Evolutionary conservation across 495 filamentous ascomycete species (phyloP), one percentile per base, ranked within the genome.

Genomic region (Parachaetomium inaequale): DNA sequence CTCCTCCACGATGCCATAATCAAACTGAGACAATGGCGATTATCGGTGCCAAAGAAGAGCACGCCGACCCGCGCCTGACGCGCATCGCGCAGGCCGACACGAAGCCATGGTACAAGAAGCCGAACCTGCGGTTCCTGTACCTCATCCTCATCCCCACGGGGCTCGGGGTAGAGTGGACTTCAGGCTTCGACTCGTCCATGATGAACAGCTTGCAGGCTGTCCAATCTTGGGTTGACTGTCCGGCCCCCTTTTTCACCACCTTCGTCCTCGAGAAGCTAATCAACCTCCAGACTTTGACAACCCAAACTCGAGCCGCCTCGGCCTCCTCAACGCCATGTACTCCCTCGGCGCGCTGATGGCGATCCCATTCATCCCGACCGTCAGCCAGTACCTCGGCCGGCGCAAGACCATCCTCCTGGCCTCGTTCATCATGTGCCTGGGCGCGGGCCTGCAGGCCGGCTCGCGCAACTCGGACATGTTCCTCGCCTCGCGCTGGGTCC

Each of bases 111-210:
- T 88, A 85, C 70, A 77, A 78, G 62, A 89, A 89, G 69, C 79
- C 76, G 0, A 87, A 89, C 70, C 74, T 89, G 34, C 76, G 86
- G 58, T 61, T 66, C 42, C 74, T 89, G 36, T 89, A 89, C 66
- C 67, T 86, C n/a, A 66, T 88, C 36, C 75, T 90, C 64, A 79
- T 88, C 63, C 85, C 85, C 4, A 81, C 84, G 0, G 84, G 78
- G 57, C 81, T 88, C 71, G 87, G 87, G 4, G 82, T 87, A 50
- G 86, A 87, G 69, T 84, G 85, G 75, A 89, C 86, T 0, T 87
- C 84, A 19, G 84, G 85, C 4, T 88, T 87, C 64, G 83, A 87
- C 69, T 83, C 81, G 17, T 82, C 83, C 61, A 84, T 87, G 71
- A 86, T 87, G 75, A 88, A 86, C 67, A 79, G 81, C 5, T 73